Evolutionary conservation across 257 asterid genomes (phyloP), one percentile per base, ranked within the genome.

Genomic region (Handroanthus guayacan): DNA sequence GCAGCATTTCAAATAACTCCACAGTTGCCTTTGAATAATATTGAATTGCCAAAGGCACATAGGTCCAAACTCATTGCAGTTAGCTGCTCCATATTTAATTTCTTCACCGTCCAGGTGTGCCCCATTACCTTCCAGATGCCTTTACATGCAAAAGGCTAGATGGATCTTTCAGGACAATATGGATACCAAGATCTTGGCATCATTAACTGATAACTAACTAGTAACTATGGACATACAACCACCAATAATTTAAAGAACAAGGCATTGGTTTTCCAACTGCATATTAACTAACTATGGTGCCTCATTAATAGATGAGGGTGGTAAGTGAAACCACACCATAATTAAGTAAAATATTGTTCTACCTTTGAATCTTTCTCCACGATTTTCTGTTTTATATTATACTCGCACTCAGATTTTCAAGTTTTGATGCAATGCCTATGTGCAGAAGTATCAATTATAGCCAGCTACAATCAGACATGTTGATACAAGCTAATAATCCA

Each of bases 11-110:
- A 71, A 68, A 57, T 25, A 71, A 71, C 39, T 41, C 65, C 67
- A 36, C 50, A 69, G 52, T 48, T 52, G 25, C 12, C 47, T 17
- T 41, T 5, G 25, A 71, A 17, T 39, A 47, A 74, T 47, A 17
- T n/a, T 34, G 78, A 63, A 75, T 36, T 9, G 61, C 25, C 47
- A 60, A 48, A 60, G 47, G 62, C 77, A 60, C 61, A 20, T 14
- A 6, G 34, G 36, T 16, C 62, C 51, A 47, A 16, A 45, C 3
- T 57, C 69, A 11, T 58, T 13, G 74, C 20, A 3, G 4, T 18
- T 18, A n/a, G 47, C 58, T 44, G 60, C 17, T 45, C 41, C 17
- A 45, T 25, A 45, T 11, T 9, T 25, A 25, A 25, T 25, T 25
- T 25, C 31, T 25, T 25, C 31, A 25, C 31, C 1, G 31, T 25